Evolutionary conservation across 1,139 yeast species (phyloP).

Genomic region (Taphrina pruni): DNA sequence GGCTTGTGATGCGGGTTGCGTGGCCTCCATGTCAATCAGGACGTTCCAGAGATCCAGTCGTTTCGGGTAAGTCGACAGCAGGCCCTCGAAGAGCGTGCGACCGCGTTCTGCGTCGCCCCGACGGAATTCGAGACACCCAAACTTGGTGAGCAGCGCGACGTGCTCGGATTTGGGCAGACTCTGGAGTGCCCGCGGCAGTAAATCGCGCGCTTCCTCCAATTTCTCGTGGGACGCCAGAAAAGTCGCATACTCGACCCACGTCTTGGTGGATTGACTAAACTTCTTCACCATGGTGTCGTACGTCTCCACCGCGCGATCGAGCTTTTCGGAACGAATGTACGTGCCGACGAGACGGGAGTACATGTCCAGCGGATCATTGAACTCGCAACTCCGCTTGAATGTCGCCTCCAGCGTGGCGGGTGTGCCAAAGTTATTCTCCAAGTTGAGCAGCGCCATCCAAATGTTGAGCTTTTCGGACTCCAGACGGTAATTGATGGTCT

Average conservation of each 20-base stretch:
- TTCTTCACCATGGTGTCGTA: constrained; percentile 76
- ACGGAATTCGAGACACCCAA: constrained; percentile 84
- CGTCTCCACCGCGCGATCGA: constrained; percentile 69
- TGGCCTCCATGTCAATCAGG: constrained; percentile 89
- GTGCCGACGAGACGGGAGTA: constrained; percentile 41
- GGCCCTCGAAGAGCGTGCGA: constrained; percentile 90
- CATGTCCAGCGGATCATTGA: constrained; percentile 71
- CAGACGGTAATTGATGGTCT: constrained; percentile 86
- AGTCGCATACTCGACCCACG: constrained; percentile 82
- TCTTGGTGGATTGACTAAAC: constrained; percentile 66
- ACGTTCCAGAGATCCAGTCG: constrained; percentile 94
- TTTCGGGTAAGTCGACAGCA: constrained; percentile 86
- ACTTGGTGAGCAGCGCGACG: constrained; percentile 80
- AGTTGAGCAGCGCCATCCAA: constrained; percentile 93
- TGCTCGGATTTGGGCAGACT: constrained; percentile 77
- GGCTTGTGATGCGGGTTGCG: constrained; percentile 65
- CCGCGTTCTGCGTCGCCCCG: constrained; percentile 94
- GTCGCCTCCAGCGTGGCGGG: constrained; percentile 78
- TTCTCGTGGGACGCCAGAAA: constrained; percentile 58
- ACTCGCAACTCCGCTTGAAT: constrained; percentile 83
- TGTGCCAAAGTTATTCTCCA: constrained; percentile 92
- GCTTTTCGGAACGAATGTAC: constrained; percentile 47
- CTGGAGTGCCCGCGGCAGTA: constrained; percentile 74
- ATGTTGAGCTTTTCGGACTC: constrained; percentile 91
- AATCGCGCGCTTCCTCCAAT: constrained; percentile 68